Percentiles rank a stretch among this genome's conserved stretches.
phyloP scores from a whole-genome alignment of 371 early-diverging fungal genomes.

The Mortierella sp. region DNA sequence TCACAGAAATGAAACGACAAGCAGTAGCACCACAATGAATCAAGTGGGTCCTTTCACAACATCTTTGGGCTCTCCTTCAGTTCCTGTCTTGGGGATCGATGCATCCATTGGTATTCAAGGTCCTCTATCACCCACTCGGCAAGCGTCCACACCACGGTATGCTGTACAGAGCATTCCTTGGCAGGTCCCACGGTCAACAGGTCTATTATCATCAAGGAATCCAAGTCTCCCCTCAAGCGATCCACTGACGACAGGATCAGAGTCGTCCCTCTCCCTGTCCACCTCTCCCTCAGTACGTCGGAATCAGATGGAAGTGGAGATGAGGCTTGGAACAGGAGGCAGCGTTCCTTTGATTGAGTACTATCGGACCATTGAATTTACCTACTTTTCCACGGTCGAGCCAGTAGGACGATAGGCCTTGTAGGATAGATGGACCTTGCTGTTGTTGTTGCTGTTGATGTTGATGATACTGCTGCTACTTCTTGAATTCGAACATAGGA shows the following conservation, averaged over 20 bases:
- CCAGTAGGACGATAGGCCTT: slow-evolving; percentile 45
- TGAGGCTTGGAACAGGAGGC: slow-evolving; percentile 47
- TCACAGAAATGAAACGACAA: slow-evolving; percentile 10
- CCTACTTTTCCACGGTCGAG: slow-evolving; percentile 46
- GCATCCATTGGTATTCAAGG: too few species aligned
- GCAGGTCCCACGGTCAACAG: too few species aligned
- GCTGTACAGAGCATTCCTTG: too few species aligned
- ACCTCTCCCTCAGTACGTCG: slow-evolving; percentile 13
- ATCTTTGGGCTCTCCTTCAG: not conserved
- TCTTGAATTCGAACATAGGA: too few species aligned
- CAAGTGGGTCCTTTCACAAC: not conserved
- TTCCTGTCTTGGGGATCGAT: too few species aligned
- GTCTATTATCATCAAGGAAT: too few species aligned
- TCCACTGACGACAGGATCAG: not conserved
- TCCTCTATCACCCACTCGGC: too few species aligned
- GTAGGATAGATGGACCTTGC: not conserved
- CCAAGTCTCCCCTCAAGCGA: too few species aligned
- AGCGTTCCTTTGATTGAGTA: slow-evolving; percentile 49
- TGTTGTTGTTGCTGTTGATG: not conserved
- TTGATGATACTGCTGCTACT: too few species aligned
- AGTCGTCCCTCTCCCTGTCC: slow-evolving; percentile 3
- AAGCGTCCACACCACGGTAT: too few species aligned
- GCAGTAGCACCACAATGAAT: not conserved
- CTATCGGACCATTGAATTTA: slow-evolving; percentile 43
- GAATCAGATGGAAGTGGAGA: slow-evolving; percentile 44